A percentile compares a stretch with the other conserved stretches of the same genome.
Evolutionary conservation across 2,329 filamentous ascomycete genomes (phyloP).

Genomic region (Tolypocladium ophioglossoides): DNA sequence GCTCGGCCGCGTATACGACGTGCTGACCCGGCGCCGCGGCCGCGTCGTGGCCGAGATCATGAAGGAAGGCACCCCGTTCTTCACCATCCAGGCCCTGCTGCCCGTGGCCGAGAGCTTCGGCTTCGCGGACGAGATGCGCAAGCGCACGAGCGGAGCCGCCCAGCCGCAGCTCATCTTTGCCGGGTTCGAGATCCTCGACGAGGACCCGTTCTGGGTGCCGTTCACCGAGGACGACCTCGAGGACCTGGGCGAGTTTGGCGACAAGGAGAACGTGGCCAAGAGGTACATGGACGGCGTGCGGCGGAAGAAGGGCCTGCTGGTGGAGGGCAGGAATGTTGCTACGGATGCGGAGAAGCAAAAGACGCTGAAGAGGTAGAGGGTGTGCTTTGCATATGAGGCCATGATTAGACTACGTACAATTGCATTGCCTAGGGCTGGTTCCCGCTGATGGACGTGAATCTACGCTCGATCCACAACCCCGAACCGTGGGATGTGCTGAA

Average conservation of each 20-base stretch:
- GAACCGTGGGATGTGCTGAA: too few relatives aligned
- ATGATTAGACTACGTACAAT: not conserved
- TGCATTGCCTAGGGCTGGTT: too few relatives aligned
- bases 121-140: constrained; percentile 92
- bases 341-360: constrained; percentile 89
- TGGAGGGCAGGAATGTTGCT: constrained; percentile 66
- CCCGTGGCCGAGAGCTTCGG: constrained; percentile 94
- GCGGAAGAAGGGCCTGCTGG: constrained; percentile 75
- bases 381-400: not conserved
- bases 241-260: constrained; percentile 87
- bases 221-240: constrained; percentile 94
- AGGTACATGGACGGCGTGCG: constrained; percentile 88
- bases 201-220: constrained; percentile 97
- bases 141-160: constrained; percentile 81
- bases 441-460: too few relatives aligned
- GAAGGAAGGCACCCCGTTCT: constrained; percentile 93
- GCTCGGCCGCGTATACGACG: constrained; percentile 87
- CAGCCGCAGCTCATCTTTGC: constrained; percentile 89
- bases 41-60: constrained; percentile 83
- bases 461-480: too few relatives aligned
- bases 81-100: constrained; percentile 79
- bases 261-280: constrained; percentile 93
- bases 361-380: constrained; percentile 47
- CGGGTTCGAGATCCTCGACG: constrained; percentile 84
- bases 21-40: constrained; percentile 89